A percentile compares a stretch with the other conserved stretches of the same genome.
phyloP scores from a whole-genome alignment of 2,329 filamentous ascomycete species.

The Fusarium stilboides region DNA sequence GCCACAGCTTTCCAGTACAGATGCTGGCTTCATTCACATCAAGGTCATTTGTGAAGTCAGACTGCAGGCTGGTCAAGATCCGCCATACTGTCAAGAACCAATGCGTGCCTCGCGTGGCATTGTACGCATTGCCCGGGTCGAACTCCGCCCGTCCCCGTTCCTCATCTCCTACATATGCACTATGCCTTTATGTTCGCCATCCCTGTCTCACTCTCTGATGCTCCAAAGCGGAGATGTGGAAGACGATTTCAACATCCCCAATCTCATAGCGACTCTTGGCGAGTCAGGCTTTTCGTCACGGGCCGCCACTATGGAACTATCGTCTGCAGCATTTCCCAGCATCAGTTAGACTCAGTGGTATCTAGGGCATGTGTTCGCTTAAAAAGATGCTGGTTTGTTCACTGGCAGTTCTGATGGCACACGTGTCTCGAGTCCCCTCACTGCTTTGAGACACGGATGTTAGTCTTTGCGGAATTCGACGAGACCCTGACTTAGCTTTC shows the following conservation, averaged over 20 bases:
- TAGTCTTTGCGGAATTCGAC: not conserved
- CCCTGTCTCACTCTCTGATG: conserved; percentile 24
- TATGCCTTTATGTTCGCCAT: conserved; percentile 20
- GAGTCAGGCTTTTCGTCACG: conserved; percentile 34
- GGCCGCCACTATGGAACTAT: conserved; percentile 35
- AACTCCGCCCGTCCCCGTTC: conserved; percentile 22
- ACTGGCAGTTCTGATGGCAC: conserved; percentile 17
- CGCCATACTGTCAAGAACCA: not conserved
- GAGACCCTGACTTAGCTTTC: not conserved
- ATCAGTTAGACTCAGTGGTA: conserved; percentile 39
- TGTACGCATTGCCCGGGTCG: conserved; percentile 11
- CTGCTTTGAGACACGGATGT: conserved; percentile 6
- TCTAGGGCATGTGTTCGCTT: conserved; percentile 20
- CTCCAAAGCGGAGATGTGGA: conserved; percentile 8
- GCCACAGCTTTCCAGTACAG: not conserved
- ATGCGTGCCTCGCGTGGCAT: not conserved
- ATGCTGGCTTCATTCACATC: not conserved
- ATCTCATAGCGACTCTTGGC: conserved; percentile 19
- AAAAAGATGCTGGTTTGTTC: conserved; percentile 28
- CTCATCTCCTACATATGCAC: conserved; percentile 15
- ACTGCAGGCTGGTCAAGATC: conserved; percentile 7
- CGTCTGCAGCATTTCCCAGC: conserved; percentile 36
- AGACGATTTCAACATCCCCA: conserved; percentile 10
- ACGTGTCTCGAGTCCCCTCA: conserved; percentile 33
- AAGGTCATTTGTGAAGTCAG: not conserved